Evolutionary conservation across 2,329 filamentous ascomycete species (phyloP).

Genomic region (Lachnellula suecica): DNA sequence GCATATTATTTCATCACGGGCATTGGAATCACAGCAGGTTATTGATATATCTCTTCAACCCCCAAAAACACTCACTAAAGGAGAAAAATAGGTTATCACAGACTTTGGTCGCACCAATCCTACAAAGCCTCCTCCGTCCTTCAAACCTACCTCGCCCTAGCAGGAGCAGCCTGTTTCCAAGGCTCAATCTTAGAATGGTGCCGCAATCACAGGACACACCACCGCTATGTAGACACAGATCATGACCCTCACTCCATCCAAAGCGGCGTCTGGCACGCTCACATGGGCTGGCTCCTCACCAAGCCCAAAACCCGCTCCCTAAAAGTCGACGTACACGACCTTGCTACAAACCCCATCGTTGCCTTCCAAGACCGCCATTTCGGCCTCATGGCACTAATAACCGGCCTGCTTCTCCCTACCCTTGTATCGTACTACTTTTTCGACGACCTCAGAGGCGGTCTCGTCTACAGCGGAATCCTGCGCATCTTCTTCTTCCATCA

Average conservation of each 20-base stretch:
- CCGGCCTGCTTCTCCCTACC: conserved; percentile 75
- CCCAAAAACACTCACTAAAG: too few relatives aligned
- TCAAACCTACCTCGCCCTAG: conserved; percentile 77
- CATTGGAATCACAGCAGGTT: conserved; percentile 77
- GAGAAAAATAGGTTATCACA: conserved; percentile 74
- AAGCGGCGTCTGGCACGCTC: conserved; percentile 82
- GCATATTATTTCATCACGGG: conserved; percentile 83
- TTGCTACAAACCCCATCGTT: conserved; percentile 83
- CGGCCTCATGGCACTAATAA: conserved; percentile 74
- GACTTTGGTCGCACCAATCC: conserved; percentile 83
- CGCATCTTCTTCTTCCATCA: conserved; percentile 90
- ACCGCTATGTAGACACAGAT: conserved; percentile 89
- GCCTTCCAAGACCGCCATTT: conserved; percentile 88
- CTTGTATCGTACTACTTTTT: conserved; percentile 75
- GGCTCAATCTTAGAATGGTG: conserved; percentile 90
- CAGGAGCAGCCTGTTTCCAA: conserved; percentile 80
- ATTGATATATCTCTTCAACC: too few relatives aligned
- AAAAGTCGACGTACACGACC: conserved; percentile 82
- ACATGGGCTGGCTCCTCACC: conserved; percentile 89
- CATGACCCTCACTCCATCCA: conserved; percentile 90
- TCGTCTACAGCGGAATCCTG: conserved; percentile 82
- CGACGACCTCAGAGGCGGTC: conserved; percentile 79
- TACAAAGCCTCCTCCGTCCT: conserved; percentile 77
- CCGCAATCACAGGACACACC: conserved; percentile 81
- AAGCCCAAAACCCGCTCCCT: conserved; percentile 88